Evolutionary conservation across 1,139 yeast genomes (phyloP).

Genomic region (Hyphopichia wangnamkhiaoensis): DNA sequence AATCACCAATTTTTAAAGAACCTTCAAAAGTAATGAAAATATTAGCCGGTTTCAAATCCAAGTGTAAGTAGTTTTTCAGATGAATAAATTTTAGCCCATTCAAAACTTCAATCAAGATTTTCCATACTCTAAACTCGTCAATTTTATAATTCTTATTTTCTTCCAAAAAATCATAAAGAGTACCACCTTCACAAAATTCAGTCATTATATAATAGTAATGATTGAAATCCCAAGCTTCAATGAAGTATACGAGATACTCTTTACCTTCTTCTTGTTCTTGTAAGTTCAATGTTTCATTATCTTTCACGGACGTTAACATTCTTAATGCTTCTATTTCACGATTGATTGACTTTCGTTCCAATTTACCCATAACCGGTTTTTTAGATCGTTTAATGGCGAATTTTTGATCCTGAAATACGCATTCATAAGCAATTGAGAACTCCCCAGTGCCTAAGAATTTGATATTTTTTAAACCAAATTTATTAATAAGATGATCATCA

Average conservation of each 20-base stretch:
- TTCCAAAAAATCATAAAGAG: slow-evolving; percentile 73
- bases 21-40: slow-evolving; percentile 95
- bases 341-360: slow-evolving; percentile 36
- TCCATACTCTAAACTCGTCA: slow-evolving; percentile 99
- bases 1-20: slow-evolving; percentile 80
- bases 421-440: slow-evolving; percentile 83
- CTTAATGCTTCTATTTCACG: slow-evolving; percentile 49
- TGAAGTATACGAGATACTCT: slow-evolving; percentile 75
- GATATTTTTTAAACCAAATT: slow-evolving; percentile 68
- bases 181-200: slow-evolving; percentile 94
- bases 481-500: slow-evolving; percentile 63
- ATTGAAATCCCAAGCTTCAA: slow-evolving; percentile 84
- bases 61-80: slow-evolving; percentile 70
- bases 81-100: slow-evolving; percentile 84
- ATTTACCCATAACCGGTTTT: slow-evolving; percentile 45
- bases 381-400: slow-evolving; percentile 89
- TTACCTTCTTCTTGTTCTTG: slow-evolving; percentile 72
- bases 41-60: slow-evolving; percentile 94
- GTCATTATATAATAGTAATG: slow-evolving; percentile 88
- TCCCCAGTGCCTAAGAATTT: slow-evolving; percentile 80
- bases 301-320: slow-evolving; percentile 42
- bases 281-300: slow-evolving; percentile 33
- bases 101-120: slow-evolving; percentile 79
- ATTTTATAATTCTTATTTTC: slow-evolving; percentile 72
- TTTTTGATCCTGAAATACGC: slow-evolving; percentile 61